Percentiles rank a stretch among this genome's conserved stretches.
These are phyloP conservation scores for Russula foetens DNA, from an alignment of 768 basidiomycete genomes.

Conservation along the genomic window DNA sequence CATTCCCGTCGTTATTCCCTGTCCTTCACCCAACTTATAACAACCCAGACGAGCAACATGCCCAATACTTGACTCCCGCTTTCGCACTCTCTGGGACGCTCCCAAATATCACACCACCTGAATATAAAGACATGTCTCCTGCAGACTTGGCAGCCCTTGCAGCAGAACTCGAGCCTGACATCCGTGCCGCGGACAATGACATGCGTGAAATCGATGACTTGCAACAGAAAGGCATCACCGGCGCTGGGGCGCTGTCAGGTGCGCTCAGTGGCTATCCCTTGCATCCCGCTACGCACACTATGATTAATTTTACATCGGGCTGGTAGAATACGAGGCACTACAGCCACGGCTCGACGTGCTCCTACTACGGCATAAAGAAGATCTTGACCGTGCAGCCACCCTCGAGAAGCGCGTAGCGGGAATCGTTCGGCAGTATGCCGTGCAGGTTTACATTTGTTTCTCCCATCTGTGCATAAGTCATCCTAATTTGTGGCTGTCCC, in stretches of 20 bases:
- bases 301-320: background rate
- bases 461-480: background rate
- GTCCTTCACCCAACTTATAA: background rate
- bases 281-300: background rate
- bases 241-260: conserved; percentile 67
- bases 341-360: conserved; percentile 61
- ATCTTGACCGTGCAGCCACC: conserved; percentile 43
- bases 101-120: conserved; percentile 34
- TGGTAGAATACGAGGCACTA: conserved; percentile 51
- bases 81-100: conserved; percentile 66
- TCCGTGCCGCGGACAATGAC: conserved; percentile 75
- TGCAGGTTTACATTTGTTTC: conserved; percentile 42
- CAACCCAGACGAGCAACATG: conserved; percentile 65
- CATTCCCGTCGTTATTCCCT: conserved; percentile 21
- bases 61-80: conserved; percentile 62
- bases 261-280: background rate
- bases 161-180: conserved; percentile 75
- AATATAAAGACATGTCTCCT: conserved; percentile 57
- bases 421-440: conserved; percentile 62
- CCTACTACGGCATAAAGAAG: conserved; percentile 50
- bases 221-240: conserved; percentile 61
- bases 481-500: background rate
- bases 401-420: conserved; percentile 59
- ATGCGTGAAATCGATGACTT: conserved; percentile 68
- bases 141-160: conserved; percentile 65